Evolutionary conservation across 2,329 filamentous ascomycete genomes (phyloP).

Genomic region (Sporothrix brasiliensis): DNA sequence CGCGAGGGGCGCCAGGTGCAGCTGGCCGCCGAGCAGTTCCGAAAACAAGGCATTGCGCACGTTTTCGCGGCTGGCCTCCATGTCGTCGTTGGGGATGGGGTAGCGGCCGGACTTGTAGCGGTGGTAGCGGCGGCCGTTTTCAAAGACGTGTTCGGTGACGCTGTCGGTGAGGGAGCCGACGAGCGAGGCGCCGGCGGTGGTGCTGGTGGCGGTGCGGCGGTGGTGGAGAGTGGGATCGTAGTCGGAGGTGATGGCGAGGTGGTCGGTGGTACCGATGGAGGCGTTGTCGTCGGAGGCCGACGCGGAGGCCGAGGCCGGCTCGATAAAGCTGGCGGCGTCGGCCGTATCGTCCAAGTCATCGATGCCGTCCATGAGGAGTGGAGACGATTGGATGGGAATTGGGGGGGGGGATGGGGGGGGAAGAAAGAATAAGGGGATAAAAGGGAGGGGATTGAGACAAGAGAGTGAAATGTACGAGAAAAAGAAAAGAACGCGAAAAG

Average conservation of each 20-base stretch:
- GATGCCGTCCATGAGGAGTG: conserved; percentile 12
- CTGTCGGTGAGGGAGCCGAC: conserved; percentile 48
- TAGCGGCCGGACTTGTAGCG: conserved; percentile 39
- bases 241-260: conserved; percentile 45
- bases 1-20: conserved; percentile 54
- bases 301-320: conserved; percentile 34
- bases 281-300: conserved; percentile 9
- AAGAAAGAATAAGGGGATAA: not conserved
- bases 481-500: not conserved
- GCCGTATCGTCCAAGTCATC: conserved; percentile 30
- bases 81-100: conserved; percentile 47
- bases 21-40: conserved; percentile 51
- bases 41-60: conserved; percentile 58
- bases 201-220: too few relatives aligned
- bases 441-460: not conserved
- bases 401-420: too few relatives aligned
- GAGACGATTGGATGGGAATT: too few relatives aligned
- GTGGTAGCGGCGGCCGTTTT: conserved; percentile 45
- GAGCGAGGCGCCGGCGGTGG: conserved; percentile 40
- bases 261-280: conserved; percentile 33
- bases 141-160: conserved; percentile 45
- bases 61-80: conserved; percentile 51
- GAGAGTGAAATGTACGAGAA: not conserved
- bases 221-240: conserved; percentile 44
- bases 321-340: conserved; percentile 34